phyloP scores from a whole-genome alignment of 169 alveolate genomes.

The Plasmodium berghei region DNA sequence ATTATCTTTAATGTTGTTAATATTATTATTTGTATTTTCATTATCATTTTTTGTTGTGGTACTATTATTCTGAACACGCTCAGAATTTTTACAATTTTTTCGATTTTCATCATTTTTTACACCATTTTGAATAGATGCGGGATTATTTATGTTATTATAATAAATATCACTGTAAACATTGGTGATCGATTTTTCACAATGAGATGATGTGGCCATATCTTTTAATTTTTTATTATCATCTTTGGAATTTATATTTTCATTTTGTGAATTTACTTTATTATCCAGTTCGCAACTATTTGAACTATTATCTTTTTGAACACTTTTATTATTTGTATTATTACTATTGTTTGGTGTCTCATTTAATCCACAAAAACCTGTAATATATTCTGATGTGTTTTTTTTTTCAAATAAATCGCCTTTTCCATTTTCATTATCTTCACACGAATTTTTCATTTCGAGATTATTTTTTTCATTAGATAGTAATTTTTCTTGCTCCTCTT shows the following conservation, averaged over 20 bases:
- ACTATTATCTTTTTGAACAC: not conserved
- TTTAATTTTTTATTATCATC: not conserved
- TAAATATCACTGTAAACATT: not conserved
- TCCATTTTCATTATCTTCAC: slow-evolving; percentile 24
- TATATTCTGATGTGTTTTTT: slow-evolving; percentile 24
- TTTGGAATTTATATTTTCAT: not conserved
- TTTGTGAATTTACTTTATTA: slow-evolving; percentile 3
- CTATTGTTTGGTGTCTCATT: slow-evolving; percentile 4
- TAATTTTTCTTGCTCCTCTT: slow-evolving; percentile 68
- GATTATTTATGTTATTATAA: not conserved
- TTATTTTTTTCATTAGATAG: slow-evolving; percentile 15
- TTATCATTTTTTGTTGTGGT: not conserved
- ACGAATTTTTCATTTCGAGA: slow-evolving; percentile 6
- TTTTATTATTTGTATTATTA: not conserved
- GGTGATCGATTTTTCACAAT: not conserved
- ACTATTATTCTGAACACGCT: not conserved
- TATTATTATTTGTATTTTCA: not conserved
- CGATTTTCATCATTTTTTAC: not conserved
- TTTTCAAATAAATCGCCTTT: slow-evolving; percentile 30
- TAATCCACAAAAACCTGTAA: slow-evolving; percentile 5
- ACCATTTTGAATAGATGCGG: not conserved
- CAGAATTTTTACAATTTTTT: not conserved
- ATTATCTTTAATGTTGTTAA: not conserved
- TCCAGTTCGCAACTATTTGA: not conserved
- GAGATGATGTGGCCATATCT: not conserved